Percentiles rank a stretch among this genome's conserved stretches.
Evolutionary conservation across 352 stramenopile genomes (phyloP).

Genomic region (Phytopythium ostracodes): DNA sequence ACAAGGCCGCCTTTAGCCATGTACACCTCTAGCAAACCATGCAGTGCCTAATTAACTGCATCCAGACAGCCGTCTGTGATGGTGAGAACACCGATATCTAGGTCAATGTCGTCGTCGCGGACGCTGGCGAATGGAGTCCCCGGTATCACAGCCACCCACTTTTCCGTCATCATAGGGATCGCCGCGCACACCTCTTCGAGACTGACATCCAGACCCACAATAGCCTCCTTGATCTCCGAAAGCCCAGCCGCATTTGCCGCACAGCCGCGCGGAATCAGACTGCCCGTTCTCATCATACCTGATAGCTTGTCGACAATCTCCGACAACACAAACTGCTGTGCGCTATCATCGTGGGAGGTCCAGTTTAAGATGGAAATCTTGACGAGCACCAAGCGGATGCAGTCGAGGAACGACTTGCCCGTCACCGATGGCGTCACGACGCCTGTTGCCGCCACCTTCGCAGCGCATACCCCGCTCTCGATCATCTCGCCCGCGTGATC

Average conservation of each 20-base stretch:
- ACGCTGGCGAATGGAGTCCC: conserved; percentile 21
- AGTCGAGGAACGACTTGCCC: conserved; percentile 64
- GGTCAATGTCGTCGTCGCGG: conserved; percentile 42
- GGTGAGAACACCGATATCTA: conserved; percentile 28
- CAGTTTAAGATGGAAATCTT: conserved; percentile 83
- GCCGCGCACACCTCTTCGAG: conserved; percentile 24
- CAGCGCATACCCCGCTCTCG: conserved; percentile 14
- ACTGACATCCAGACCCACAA: conserved; percentile 26
- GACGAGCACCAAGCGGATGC: conserved; percentile 59
- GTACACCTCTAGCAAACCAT: conserved; percentile 30
- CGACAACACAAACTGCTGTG: conserved; percentile 40
- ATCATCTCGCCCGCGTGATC: conserved; percentile 29
- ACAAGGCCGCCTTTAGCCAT: neutral
- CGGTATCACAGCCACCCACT: conserved; percentile 26
- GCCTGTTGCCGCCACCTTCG: conserved; percentile 9
- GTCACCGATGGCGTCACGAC: conserved; percentile 34
- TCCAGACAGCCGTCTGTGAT: conserved; percentile 12
- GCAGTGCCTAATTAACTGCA: conserved; percentile 19
- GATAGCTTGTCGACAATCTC: conserved; percentile 46
- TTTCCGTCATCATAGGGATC: conserved; percentile 26
- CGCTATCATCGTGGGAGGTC: conserved; percentile 68
- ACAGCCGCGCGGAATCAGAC: conserved; percentile 26
- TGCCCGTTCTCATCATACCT: conserved; percentile 41
- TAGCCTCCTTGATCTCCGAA: conserved; percentile 11
- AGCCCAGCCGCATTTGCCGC: conserved; percentile 6